Conservation (phyloP, 1,284 basidiomycete species). For the Apiotrichum veenhuisii region DNA sequence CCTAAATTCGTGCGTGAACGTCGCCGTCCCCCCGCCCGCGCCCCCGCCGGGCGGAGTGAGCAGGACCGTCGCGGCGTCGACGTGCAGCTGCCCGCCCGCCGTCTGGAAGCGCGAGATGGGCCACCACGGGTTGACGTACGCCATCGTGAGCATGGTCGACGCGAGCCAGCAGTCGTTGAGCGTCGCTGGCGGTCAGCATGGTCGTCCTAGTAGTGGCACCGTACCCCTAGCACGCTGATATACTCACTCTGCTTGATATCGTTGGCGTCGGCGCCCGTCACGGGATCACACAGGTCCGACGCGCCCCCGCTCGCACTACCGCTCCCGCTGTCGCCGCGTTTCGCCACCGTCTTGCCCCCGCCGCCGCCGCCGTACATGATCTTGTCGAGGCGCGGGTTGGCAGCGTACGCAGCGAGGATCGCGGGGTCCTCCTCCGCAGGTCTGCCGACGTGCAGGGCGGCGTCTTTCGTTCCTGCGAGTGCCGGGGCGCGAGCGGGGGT, state of each 20-base stretch:
- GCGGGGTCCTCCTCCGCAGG: background rate
- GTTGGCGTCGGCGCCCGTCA: background rate
- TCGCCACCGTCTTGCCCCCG: background rate
- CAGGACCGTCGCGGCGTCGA: background rate
- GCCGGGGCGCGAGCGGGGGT: too few relatives aligned
- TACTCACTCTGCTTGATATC: background rate
- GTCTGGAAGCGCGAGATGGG: background rate
- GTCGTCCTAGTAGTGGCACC: background rate
- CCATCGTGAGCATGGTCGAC: background rate
- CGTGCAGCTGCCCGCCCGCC: background rate
- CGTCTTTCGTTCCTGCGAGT: too few relatives aligned
- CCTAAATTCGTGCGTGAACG: background rate
- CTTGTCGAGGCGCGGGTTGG: background rate
- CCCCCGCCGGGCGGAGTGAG: background rate
- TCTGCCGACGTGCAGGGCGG: too few relatives aligned
- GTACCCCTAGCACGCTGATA: too few relatives aligned
- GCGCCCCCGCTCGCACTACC: background rate
- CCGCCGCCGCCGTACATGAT: background rate
- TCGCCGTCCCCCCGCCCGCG: too few relatives aligned
- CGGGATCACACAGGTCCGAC: background rate
- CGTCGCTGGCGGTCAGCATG: background rate
- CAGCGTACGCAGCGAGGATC: background rate
- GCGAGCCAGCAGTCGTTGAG: slow-evolving; percentile 1
- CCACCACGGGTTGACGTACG: slow-evolving; percentile 1
- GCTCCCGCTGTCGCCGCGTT: background rate